Evolutionary conservation across 257 asterid genomes (phyloP).

Genomic region (Jacaranda mimosifolia): DNA sequence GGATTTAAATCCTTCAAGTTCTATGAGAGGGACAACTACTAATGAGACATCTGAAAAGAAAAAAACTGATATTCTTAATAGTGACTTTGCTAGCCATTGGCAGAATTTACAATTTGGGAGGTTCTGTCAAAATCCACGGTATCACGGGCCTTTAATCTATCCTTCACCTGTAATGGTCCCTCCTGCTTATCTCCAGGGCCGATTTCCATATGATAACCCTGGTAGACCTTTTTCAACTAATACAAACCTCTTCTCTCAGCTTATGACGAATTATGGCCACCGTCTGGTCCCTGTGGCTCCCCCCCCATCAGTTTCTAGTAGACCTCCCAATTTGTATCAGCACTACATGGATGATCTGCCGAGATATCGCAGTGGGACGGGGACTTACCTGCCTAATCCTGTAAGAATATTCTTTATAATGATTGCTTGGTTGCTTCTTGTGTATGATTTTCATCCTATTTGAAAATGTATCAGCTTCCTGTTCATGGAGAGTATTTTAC

Average conservation of each 20-base stretch:
- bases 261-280: slow-evolving; percentile 74
- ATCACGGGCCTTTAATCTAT: slow-evolving; percentile 60
- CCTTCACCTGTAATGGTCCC: slow-evolving; percentile 89
- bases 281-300: slow-evolving; percentile 77
- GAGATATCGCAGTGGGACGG: slow-evolving; percentile 92
- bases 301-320: slow-evolving; percentile 64
- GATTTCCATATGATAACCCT: slow-evolving; percentile 80
- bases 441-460: slow-evolving; percentile 6
- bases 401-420: slow-evolving; percentile 62
- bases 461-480: background rate
- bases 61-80: slow-evolving; percentile 81
- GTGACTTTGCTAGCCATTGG: slow-evolving; percentile 94
- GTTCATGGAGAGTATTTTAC: no score
- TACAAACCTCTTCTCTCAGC: slow-evolving; percentile 68
- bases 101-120: slow-evolving; percentile 91
- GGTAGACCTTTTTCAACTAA: slow-evolving; percentile 78
- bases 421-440: slow-evolving; percentile 9
- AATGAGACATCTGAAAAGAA: slow-evolving; percentile 57
- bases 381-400: slow-evolving; percentile 96
- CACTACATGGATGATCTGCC: slow-evolving; percentile 77
- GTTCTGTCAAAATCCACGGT: slow-evolving; percentile 76
- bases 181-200: slow-evolving; percentile 81
- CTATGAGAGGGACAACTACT: slow-evolving; percentile 57
- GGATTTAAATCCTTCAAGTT: slow-evolving; percentile 54
- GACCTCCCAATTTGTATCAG: slow-evolving; percentile 77